These are phyloP conservation scores for Bullera alba DNA, from an alignment of 768 basidiomycete genomes.

Conservation along the genomic window DNA sequence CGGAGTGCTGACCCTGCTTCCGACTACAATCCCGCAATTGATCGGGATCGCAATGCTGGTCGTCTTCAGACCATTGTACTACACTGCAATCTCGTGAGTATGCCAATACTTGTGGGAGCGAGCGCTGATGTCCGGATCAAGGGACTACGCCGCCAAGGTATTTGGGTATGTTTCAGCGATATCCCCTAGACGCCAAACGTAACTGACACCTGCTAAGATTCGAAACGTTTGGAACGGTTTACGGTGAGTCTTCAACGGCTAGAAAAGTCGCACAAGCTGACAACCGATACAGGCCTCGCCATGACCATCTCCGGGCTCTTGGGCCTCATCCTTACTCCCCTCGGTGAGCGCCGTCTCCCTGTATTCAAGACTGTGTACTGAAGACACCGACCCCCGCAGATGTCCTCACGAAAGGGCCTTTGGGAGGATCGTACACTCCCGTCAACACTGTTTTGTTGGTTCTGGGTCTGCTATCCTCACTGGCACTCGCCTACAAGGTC, in stretches of 20 bases:
- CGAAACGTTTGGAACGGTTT: slow-evolving; percentile 47
- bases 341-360: slow-evolving; percentile 18
- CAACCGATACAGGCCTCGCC: slow-evolving; percentile 29
- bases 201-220: slow-evolving; percentile 23
- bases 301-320: slow-evolving; percentile 46
- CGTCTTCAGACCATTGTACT: slow-evolving; percentile 44
- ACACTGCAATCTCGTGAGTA: slow-evolving; percentile 38
- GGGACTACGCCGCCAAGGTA: slow-evolving; percentile 27
- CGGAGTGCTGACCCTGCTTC: slow-evolving; percentile 38
- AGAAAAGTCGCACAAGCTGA: too few relatives aligned
- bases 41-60: slow-evolving; percentile 43
- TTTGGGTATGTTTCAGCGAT: slow-evolving; percentile 13
- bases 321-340: slow-evolving; percentile 43
- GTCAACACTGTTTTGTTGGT: slow-evolving; percentile 38
- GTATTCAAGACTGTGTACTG: not conserved
- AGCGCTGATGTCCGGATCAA: too few relatives aligned
- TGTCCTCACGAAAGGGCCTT: slow-evolving; percentile 38
- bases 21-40: slow-evolving; percentile 27
- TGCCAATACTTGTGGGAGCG: not conserved
- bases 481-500: slow-evolving; percentile 11
- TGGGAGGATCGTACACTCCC: slow-evolving; percentile 41
- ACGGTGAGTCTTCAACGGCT: slow-evolving; percentile 7
- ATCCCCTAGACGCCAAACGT: not conserved
- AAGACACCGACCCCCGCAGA: slow-evolving; percentile 6
- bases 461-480: slow-evolving; percentile 21